Evolutionary conservation across 1,139 yeast genomes (phyloP), one percentile per base, ranked within the genome.

Genomic region (Taphrina wiesneri): DNA sequence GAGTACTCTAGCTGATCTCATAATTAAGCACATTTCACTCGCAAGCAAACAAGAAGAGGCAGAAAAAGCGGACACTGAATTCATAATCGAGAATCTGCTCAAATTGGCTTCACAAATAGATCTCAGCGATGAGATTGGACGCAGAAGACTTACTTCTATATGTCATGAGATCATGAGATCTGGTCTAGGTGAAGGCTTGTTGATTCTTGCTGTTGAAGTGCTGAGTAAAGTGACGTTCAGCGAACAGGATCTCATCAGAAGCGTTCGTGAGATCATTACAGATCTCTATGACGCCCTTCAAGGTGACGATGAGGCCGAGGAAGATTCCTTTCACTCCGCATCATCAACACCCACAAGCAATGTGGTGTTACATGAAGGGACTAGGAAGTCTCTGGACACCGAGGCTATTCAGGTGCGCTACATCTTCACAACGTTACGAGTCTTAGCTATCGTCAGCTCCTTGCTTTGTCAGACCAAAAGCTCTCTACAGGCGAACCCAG

Each of bases 61-160:
- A 76, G 82, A 82, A 63, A 80, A 83, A 21, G 79, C 79, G 36
- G 93, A 88, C 67, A 75, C 86, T 45, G 92, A 90, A 71, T 92
- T 87, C 72, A 84, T 91, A 57, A 82, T 90, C 56, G 85, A 86
- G 68, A 97, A 93, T 74, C 75, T 95, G 39, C 75, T 93, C 47
- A 77, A 80, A 7, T 83, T 90, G 46, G 86, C 93, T 0, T 82
- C 82, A 53, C 84, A 84, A 46, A 88, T 87, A 73, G 99, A 93
- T 74, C 90, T 85, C 73, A 87, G 92, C 70, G 99, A 93, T 77
- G 97, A 92, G 75, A 84, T 89, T 62, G 97, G 98, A 5, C 84
- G 98, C 73, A 82, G 96, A 74, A 85, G 86, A 60, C 87, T 90
- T 85, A 77, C 90, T 54, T 87, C 85, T 65, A 83, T 88, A 3